These are phyloP conservation scores for Sedum album DNA, from an alignment of 164 flowering plant species.

Conservation along the genomic window DNA sequence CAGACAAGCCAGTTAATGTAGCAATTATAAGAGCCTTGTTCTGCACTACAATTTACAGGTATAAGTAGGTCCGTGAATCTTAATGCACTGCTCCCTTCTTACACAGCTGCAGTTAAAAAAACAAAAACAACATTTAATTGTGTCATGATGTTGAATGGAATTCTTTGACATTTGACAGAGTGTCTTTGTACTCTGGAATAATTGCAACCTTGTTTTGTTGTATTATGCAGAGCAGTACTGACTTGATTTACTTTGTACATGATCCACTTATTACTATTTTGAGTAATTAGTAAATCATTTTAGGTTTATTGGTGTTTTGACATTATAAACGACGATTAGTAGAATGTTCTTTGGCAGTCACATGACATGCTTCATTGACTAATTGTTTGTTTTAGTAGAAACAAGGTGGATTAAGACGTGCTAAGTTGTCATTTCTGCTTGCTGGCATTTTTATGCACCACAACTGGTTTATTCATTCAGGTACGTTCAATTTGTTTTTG, in stretches of 20 bases:
- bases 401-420: background rate
- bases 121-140: background rate
- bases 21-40: constrained; percentile 3
- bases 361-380: constrained; percentile 24
- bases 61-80: constrained; percentile 4
- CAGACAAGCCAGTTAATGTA: constrained; percentile 6
- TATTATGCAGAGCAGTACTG: background rate
- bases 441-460: background rate
- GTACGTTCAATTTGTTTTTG: background rate
- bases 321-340: background rate
- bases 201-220: constrained; percentile 1
- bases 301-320: background rate
- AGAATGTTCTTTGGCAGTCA: constrained; percentile 23
- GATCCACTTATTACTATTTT: background rate
- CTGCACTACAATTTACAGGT: background rate
- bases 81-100: background rate
- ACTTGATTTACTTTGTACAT: constrained; percentile 2
- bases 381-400: background rate
- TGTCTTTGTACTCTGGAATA: background rate
- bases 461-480: too few relatives aligned
- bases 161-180: background rate
- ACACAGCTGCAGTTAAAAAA: background rate
- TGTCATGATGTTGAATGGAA: background rate
- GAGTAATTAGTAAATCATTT: background rate
- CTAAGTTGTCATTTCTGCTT: background rate